Evolutionary conservation across 176 grass and related monocot species (phyloP).

Genomic region (Bonia amplexicaulis): DNA sequence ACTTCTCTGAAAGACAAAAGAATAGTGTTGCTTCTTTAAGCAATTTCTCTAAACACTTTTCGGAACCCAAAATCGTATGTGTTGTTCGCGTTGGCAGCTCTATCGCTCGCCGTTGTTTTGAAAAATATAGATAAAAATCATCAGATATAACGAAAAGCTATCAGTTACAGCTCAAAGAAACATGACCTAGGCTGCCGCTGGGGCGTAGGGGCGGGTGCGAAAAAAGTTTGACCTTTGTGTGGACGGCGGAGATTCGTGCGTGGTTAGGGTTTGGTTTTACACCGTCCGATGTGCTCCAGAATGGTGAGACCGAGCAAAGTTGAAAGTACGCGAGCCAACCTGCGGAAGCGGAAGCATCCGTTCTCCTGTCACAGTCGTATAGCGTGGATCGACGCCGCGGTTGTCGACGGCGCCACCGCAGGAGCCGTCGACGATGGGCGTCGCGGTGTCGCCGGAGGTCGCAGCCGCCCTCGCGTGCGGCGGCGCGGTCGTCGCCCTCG

Average conservation of each 20-base stretch:
- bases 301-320: background rate
- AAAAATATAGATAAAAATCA: no score
- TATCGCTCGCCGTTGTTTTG: no score
- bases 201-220: background rate
- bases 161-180: no score
- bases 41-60: no score
- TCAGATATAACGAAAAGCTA: no score
- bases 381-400: background rate
- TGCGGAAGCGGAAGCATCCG: background rate
- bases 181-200: background rate
- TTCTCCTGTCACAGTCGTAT: background rate
- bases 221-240: background rate
- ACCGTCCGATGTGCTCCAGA: background rate
- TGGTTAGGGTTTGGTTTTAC: background rate
- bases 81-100: no score
- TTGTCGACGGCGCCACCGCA: background rate
- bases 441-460: slow-evolving; percentile 65
- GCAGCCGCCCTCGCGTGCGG: slow-evolving; percentile 47
- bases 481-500: slow-evolving; percentile 69
- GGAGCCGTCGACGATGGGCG: background rate
- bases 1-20: no score
- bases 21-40: no score
- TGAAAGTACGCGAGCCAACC: background rate
- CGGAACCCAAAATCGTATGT: no score
- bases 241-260: background rate